phyloP scores from a whole-genome alignment of 441 rosid genomes.

The Theobroma grandiflorum region DNA sequence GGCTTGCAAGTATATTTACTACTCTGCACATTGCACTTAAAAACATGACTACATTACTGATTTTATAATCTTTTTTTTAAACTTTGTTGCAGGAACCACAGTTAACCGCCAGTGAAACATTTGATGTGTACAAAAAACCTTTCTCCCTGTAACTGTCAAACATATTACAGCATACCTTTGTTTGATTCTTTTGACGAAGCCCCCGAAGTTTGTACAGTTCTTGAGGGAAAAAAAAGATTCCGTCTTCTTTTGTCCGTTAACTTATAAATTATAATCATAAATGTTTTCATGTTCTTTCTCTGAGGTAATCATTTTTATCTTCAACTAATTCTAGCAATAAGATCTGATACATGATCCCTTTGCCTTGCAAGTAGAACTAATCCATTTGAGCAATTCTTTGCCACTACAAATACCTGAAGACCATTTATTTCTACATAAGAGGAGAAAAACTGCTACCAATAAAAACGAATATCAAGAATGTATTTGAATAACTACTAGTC shows the following conservation, averaged over 20 bases:
- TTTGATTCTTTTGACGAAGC: constrained; percentile 17
- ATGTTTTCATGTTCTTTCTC: not conserved
- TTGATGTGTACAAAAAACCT: constrained; percentile 52
- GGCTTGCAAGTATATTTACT: not conserved
- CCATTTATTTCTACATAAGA: not conserved
- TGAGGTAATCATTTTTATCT: not conserved
- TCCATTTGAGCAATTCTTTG: too few species aligned
- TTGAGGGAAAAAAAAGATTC: not conserved
- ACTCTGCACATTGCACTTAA: not conserved
- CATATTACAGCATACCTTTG: not conserved
- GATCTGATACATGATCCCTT: too few species aligned
- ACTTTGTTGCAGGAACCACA: constrained; percentile 67
- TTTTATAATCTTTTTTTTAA: not conserved
- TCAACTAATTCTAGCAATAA: too few species aligned
- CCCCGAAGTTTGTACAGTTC: constrained; percentile 15
- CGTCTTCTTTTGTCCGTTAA: not conserved
- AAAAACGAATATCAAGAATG: not conserved
- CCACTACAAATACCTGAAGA: not conserved
- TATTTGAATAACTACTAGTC: not conserved
- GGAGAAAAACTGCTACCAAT: not conserved
- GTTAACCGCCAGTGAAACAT: constrained; percentile 49
- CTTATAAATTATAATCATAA: not conserved
- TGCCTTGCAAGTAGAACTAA: too few species aligned
- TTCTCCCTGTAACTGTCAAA: constrained; percentile 43
- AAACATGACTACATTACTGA: not conserved